Evolutionary conservation across 1,284 basidiomycete species (phyloP), one percentile per base, ranked within the genome.

Genomic region (Irpex sp.): DNA sequence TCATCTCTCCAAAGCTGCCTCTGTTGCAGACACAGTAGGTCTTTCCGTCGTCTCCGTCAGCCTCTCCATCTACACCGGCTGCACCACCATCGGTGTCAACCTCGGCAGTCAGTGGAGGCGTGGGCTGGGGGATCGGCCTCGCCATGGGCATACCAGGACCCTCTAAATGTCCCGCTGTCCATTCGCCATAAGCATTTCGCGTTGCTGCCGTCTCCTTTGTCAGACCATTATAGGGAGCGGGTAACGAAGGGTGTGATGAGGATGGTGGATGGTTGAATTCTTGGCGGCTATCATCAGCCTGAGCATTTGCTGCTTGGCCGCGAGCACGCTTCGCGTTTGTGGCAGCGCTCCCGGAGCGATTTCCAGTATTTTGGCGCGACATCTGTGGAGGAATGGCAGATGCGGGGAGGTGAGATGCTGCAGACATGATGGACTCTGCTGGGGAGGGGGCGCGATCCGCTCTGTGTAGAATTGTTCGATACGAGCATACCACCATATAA

Each of bases 1-100:
- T 95, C 97, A 99, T 99, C 77, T 97, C 93, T 35, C 96, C 95
- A 71, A 91, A 96, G 72, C 93, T 94, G 61, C 90, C 83, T 26
- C 90, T 83, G 66, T 93, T 83, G 75, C 96, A 98, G 78, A 90
- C 86, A 76, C 96, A 99, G 76, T 98, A 99, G 19, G 84, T 82
- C 68, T 82, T 86, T 62, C 85, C 83, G 67, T 93, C 88, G 63
- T 94, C 92, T 19, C 80, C 87, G 58, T 85, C 85, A 13, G 78
- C 85, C 21, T 82, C 77, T 9, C 78, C 83, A 19, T 83, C 78
- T 0, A 70, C 76, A 5, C 61, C 72, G 3, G 69, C 76, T 6
- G 69, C 70, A 6, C 67, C 66, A 13, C 70, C 71, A n/a, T 61
- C 67, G 65, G 54, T 72, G 67, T 53, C 72, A 72, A 54, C 61